Conservation (phyloP, 768 basidiomycete species). For the Mycena albidolilacea region DNA sequence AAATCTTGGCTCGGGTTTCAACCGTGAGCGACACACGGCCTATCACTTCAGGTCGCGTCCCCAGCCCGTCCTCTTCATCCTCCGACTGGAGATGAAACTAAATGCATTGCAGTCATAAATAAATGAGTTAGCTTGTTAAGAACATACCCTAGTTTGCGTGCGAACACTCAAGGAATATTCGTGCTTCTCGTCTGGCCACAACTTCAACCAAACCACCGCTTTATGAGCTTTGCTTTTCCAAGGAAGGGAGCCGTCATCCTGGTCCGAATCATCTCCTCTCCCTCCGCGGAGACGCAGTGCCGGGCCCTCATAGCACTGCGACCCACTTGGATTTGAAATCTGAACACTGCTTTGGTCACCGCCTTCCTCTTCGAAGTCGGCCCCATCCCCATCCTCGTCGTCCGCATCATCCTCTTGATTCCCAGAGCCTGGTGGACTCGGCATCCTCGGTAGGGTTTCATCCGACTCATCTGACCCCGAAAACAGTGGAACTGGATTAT, state of each 20-base stretch:
- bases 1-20: slow-evolving; percentile 6
- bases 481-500: slow-evolving; percentile 4
- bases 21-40: slow-evolving; percentile 14
- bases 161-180: slow-evolving; percentile 7
- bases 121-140: background rate
- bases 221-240: slow-evolving; percentile 20
- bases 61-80: background rate
- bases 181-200: slow-evolving; percentile 21
- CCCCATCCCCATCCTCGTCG: background rate
- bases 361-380: background rate
- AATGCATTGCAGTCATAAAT: background rate
- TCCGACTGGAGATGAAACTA: slow-evolving; percentile 18
- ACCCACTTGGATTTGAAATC: background rate
- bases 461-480: background rate
- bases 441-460: background rate
- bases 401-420: background rate
- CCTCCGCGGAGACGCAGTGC: slow-evolving; percentile 22
- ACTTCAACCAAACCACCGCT: slow-evolving; percentile 11
- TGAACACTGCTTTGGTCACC: background rate
- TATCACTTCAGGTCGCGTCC: slow-evolving; percentile 16
- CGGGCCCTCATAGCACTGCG: slow-evolving; percentile 1
- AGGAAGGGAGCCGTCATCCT: background rate
- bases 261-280: slow-evolving; percentile 17
- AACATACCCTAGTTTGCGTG: slow-evolving; percentile 1
- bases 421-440: background rate